phyloP scores from a whole-genome alignment of 2,329 filamentous ascomycete species.

The Aspergillus terreus region DNA sequence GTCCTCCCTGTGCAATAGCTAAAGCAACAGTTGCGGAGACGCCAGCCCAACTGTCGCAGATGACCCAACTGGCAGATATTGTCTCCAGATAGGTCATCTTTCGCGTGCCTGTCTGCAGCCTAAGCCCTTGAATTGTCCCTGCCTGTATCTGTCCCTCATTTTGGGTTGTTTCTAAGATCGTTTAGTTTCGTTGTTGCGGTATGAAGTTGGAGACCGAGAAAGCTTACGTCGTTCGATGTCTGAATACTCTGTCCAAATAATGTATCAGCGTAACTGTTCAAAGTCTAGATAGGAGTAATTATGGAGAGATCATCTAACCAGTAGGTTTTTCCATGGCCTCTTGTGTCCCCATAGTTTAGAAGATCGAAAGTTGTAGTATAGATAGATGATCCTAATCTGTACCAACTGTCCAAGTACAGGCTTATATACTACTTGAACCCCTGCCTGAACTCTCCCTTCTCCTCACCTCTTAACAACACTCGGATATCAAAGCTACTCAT shows the following conservation, averaged over 20 bases:
- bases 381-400: too few species aligned
- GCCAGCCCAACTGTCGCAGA: slow-evolving; percentile 25
- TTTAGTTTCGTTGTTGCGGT: neutral
- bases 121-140: neutral
- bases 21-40: slow-evolving; percentile 19
- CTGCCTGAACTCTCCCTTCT: neutral
- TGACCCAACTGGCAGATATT: slow-evolving; percentile 9
- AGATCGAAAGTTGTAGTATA: too few species aligned
- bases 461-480: neutral
- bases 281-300: neutral
- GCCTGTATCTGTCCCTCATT: neutral
- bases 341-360: neutral
- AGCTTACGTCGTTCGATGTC: slow-evolving; percentile 1
- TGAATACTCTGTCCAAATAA: neutral
- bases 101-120: neutral
- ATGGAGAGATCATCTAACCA: neutral
- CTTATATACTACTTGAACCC: too few species aligned
- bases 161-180: neutral
- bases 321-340: neutral
- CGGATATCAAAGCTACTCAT: neutral
- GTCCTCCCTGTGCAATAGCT: slow-evolving; percentile 20
- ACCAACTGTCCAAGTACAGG: too few species aligned
- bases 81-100: neutral
- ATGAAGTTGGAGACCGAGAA: neutral
- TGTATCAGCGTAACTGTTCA: neutral